Evolutionary conservation across 1,284 basidiomycete genomes (phyloP), one percentile per base, ranked within the genome.

Genomic region (Apiotrichum mycotoxinovorans): DNA sequence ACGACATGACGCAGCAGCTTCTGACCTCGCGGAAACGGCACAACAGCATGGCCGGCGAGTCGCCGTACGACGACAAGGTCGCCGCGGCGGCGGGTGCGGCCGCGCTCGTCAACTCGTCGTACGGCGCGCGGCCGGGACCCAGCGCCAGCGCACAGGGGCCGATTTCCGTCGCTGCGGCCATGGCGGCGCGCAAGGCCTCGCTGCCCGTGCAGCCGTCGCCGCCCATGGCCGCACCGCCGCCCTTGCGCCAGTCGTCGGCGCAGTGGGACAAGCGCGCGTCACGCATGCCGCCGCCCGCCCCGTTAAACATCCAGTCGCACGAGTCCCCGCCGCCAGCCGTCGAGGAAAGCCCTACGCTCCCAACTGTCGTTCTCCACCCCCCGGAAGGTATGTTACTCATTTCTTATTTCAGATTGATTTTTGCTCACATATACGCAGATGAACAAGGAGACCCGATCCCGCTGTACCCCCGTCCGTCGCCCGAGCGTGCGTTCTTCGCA

Each of bases 1-100:
- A 56, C 11, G 57, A 63, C 33, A 53, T 65, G 44, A 57, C 57
- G 10, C 45, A 57, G n/a, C 56, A 65, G 51, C 57, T 61, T 30
- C 30, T 5, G 42, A 37, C 52, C n/a, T 55, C 46, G 15, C 20
- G 46, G 10, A 20, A 51, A 10, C 53, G n/a, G 58, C 67, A 44
- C 14, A 62, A 40, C 46, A 66, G 8, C 42, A 57, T 55, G 15
- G 43, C 52, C 12, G 45, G 51, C 18, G 35, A 42, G 20, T 58
- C 56, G 2, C 53, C 54, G 7, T 62, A 62, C 34, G 60, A 58
- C 56, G 55, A 56, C 49, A 40, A 40, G 33, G 51, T 52, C 22
- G 52, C 57, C 43, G 59, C 59, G 1, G 59, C 59, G 3, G 51
- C 54, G 1, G 60, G 60, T 12, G 56, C 60, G 1, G 53, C 60